Evolutionary conservation across 2,329 filamentous ascomycete genomes (phyloP), one percentile per base, ranked within the genome.

Genomic region (Talaromyces pinophilus): DNA sequence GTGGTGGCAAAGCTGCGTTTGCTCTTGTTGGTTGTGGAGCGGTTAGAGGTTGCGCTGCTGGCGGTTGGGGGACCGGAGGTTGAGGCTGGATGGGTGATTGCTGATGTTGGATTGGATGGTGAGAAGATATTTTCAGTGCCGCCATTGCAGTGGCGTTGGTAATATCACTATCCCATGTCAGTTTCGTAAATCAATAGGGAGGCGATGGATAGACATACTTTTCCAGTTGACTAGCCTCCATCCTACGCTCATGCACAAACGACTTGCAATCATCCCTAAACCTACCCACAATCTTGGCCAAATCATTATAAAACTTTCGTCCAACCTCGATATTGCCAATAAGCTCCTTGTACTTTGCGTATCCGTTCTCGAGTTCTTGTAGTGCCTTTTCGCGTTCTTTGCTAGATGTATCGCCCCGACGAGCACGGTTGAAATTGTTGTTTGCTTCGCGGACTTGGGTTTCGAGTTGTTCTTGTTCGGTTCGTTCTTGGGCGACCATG

Each of bases 291-390:
- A 98, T 93, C 78, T 90, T 92, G 57, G 91, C 92, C 4, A 99
- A 84, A 74, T 98, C 93, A 71, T 99, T 99, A 82, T 98, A 99
- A 76, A 99, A 99, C 76, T 95, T 97, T 63, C 94, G 85, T 0
- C 92, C 95, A 0, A 91, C 92, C 70, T 98, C 94, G 2, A 97
- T 84, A 74, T 98, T 97, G 70, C 87, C 92, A 66, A 97, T 88
- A 65, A 98, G 92, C 77, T 99, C 94, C 80, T 97, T 97, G 82
- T 98, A 98, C 79, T 94, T 96, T 78, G 93, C 88, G 76, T 96
- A 98, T 0, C 92, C 94, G 69, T 91, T 93, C 77, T 98, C 94
- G 10, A 99, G 83, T 68, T 86, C 88, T 78, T 99, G 95, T 59
- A 99, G 80, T 0, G 92, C 93, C 71, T 90, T 86, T 76, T 98